phyloP scores from a whole-genome alignment of 139 green algal species.

The Chlamydomonas asymmetrica region DNA sequence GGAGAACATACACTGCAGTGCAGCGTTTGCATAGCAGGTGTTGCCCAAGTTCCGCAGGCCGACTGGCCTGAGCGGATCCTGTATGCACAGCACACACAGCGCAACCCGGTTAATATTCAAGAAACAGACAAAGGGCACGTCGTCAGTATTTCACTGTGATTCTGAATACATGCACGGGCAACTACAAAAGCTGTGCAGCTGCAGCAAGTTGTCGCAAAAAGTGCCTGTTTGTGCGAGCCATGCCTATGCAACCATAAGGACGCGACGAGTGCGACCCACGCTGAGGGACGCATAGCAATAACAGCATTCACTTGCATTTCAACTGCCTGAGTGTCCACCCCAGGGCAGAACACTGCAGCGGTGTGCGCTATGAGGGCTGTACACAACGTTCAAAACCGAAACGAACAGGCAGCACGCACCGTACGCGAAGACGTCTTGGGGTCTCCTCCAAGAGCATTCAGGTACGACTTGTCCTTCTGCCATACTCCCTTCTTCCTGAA shows the following conservation, averaged over 20 bases:
- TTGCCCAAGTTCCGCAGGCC: constrained; percentile 86
- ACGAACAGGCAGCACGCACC: constrained; percentile 13
- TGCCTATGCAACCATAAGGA: neutral
- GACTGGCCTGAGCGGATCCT: constrained; percentile 42
- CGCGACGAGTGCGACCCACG: no score
- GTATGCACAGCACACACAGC: no score
- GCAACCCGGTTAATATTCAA: no score
- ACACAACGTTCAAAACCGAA: no score
- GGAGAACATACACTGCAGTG: constrained; percentile 82
- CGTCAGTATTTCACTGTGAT: no score
- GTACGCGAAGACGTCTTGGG: constrained; percentile 25
- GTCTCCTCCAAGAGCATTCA: constrained; percentile 50
- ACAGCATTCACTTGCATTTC: no score
- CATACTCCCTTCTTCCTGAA: constrained; percentile 74
- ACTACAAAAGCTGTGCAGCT: neutral
- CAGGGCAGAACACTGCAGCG: no score
- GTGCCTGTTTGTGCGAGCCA: neutral
- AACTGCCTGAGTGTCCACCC: no score
- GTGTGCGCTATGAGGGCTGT: no score
- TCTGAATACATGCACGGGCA: neutral
- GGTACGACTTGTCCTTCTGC: constrained; percentile 58
- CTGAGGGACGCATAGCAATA: no score
- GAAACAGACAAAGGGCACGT: no score
- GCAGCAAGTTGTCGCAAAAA: neutral
- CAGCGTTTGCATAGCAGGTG: constrained; percentile 89